phyloP scores from a whole-genome alignment of 345 rosid species.

The Heritiera littoralis region DNA sequence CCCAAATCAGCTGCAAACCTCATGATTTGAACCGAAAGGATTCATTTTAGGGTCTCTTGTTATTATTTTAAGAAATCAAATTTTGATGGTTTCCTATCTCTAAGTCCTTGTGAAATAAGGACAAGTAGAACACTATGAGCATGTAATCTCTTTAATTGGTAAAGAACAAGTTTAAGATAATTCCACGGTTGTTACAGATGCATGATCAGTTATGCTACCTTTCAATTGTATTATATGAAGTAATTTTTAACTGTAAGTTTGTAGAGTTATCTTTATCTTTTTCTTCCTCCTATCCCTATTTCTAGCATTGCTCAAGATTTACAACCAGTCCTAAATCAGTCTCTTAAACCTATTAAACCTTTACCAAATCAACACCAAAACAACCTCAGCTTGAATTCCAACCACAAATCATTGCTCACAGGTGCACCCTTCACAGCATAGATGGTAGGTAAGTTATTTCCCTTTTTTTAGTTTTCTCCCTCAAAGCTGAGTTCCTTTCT shows the following conservation, averaged over 20 bases:
- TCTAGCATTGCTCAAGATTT: neutral
- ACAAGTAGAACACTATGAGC: neutral
- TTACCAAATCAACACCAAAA: neutral
- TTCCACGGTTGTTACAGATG: neutral
- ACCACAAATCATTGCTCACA: neutral
- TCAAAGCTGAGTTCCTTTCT: neutral
- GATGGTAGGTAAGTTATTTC: neutral
- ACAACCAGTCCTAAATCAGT: neutral
- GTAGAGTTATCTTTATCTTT: neutral
- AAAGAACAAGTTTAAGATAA: neutral
- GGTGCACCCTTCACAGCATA: neutral
- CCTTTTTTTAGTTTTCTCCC: neutral
- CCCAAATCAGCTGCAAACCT: neutral
- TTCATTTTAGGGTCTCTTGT: neutral
- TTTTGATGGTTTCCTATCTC: neutral
- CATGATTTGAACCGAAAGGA: neutral
- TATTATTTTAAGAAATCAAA: neutral
- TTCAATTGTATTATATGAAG: neutral
- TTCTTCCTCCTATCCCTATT: conserved; percentile 1
- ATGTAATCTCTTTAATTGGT: neutral
- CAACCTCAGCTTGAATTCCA: neutral
- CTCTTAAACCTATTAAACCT: neutral
- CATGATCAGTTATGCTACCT: neutral
- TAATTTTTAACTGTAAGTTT: neutral
- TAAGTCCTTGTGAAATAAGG: neutral